phyloP scores from a whole-genome alignment of 805 yeast genomes.

The Myxozyma udenii region DNA sequence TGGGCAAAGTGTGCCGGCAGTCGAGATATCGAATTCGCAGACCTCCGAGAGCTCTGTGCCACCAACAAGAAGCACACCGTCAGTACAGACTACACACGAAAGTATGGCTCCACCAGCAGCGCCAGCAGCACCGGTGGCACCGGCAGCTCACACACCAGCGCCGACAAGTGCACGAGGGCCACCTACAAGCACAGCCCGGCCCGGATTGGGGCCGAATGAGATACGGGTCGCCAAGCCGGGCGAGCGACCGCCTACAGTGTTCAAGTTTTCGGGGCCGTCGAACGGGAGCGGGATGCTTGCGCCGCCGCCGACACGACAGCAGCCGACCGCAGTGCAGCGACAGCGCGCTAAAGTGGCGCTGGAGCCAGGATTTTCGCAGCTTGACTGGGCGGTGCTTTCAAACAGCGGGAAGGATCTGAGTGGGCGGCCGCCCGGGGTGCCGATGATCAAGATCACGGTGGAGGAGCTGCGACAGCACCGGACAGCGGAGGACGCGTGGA shows the following conservation, averaged over 20 bases:
- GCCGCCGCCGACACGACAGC: background rate
- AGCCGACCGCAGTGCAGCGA: slow-evolving; percentile 10
- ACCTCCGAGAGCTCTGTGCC: background rate
- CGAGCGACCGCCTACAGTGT: slow-evolving; percentile 13
- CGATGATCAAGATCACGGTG: slow-evolving; percentile 40
- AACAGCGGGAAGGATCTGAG: slow-evolving; percentile 50
- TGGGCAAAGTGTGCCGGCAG: background rate
- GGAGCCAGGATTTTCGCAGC: slow-evolving; percentile 77
- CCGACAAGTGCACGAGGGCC: background rate
- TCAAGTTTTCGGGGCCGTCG: too few species aligned
- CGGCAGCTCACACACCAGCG: background rate
- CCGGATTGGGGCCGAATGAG: background rate
- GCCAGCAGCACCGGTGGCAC: background rate
- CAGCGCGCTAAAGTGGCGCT: slow-evolving; percentile 56
- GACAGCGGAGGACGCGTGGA: slow-evolving; percentile 75
- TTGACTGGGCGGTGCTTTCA: slow-evolving; percentile 76
- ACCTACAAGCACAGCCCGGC: background rate
- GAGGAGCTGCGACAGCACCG: slow-evolving; percentile 62
- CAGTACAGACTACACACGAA: too few species aligned
- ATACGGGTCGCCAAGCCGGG: background rate
- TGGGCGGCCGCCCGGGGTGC: slow-evolving; percentile 17
- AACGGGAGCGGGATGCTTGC: background rate
- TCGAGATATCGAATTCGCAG: background rate
- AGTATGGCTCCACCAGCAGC: background rate
- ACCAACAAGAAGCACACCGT: too few species aligned